Percentiles rank a stretch among this genome's conserved stretches.
These are phyloP conservation scores for Teunomyces lycoperdinae DNA, from an alignment of 805 yeast genomes.

Conservation along the genomic window DNA sequence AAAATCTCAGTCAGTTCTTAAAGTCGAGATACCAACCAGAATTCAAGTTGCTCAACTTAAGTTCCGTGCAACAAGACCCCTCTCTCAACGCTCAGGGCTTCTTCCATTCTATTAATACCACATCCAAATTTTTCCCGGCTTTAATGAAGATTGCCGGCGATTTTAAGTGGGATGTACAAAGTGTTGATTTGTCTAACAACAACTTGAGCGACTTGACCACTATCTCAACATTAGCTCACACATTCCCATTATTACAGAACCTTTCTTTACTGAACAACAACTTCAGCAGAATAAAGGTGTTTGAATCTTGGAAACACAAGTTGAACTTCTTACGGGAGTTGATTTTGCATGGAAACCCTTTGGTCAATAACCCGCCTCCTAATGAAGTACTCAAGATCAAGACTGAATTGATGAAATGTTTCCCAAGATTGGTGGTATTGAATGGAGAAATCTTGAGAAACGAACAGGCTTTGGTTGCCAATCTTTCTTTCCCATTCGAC, in stretches of 20 bases:
- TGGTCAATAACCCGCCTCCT: constrained; percentile 34
- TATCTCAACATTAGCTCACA: constrained; percentile 62
- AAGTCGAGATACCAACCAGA: constrained; percentile 64
- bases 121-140: constrained; percentile 86
- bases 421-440: constrained; percentile 77
- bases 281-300: constrained; percentile 52
- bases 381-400: constrained; percentile 42
- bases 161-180: constrained; percentile 55
- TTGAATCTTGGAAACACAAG: constrained; percentile 78
- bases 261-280: constrained; percentile 78
- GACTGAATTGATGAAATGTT: constrained; percentile 61
- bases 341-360: constrained; percentile 75
- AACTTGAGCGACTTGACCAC: constrained; percentile 57
- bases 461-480: constrained; percentile 53
- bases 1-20: constrained; percentile 59
- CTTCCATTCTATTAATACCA: constrained; percentile 56
- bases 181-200: constrained; percentile 64
- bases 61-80: constrained; percentile 63
- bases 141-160: constrained; percentile 75
- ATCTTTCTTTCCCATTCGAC: constrained; percentile 55
- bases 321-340: constrained; percentile 72
- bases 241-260: constrained; percentile 75
- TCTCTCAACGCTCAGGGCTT: constrained; percentile 59
- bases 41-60: constrained; percentile 65
- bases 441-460: constrained; percentile 80